Percentiles rank a stretch among this genome's conserved stretches.
Evolutionary conservation across 768 basidiomycete genomes (phyloP).

Genomic region (Aureoboletus auriporus): DNA sequence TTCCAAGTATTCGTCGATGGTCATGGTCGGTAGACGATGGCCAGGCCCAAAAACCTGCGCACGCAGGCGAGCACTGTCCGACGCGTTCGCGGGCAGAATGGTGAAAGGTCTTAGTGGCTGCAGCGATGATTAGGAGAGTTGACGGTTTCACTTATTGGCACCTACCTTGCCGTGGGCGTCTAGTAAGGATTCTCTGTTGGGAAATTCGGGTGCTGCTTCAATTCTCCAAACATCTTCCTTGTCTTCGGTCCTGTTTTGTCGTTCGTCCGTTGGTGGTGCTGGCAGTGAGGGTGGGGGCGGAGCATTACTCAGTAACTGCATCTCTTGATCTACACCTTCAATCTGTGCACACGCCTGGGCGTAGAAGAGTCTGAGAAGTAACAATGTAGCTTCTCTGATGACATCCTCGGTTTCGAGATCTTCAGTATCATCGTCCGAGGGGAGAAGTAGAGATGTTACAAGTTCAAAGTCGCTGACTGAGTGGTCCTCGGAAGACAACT

Average conservation of each 20-base stretch:
- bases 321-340: constrained; percentile 66
- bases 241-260: constrained; percentile 36
- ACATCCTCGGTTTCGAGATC: constrained; percentile 62
- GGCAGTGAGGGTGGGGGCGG: constrained; percentile 37
- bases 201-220: constrained; percentile 47
- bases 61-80: constrained; percentile 69
- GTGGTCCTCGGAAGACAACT: constrained; percentile 30
- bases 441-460: constrained; percentile 58
- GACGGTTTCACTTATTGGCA: not conserved
- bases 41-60: constrained; percentile 80
- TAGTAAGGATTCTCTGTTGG: constrained; percentile 60
- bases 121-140: constrained; percentile 6
- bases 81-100: constrained; percentile 70
- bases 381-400: constrained; percentile 60
- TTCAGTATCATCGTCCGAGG: constrained; percentile 35
- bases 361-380: constrained; percentile 72
- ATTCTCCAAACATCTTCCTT: constrained; percentile 69
- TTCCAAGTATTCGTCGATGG: constrained; percentile 90
- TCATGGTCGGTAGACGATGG: constrained; percentile 90
- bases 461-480: constrained; percentile 55
- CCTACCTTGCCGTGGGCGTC: constrained; percentile 75
- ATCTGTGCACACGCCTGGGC: constrained; percentile 65
- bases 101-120: constrained; percentile 92
- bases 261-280: constrained; percentile 32
- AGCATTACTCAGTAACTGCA: constrained; percentile 58